Conservation (phyloP, 495 filamentous ascomycete genomes). For the Penicillium cataractarum region DNA sequence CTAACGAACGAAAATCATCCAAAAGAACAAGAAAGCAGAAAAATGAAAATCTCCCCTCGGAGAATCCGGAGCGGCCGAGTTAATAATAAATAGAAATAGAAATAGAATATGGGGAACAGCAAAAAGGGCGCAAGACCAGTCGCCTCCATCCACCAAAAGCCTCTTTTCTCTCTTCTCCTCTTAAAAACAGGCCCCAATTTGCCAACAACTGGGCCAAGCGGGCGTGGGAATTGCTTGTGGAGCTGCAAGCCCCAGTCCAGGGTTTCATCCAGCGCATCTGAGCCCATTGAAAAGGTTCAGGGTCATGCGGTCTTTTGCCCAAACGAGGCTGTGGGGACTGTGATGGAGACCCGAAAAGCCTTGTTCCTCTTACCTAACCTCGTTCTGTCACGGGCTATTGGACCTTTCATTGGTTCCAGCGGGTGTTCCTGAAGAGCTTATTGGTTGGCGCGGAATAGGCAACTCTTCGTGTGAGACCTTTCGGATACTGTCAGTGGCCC, state of each 20-base stretch:
- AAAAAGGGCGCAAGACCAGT: conserved; percentile 8
- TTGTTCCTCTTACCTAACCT: conserved; percentile 6
- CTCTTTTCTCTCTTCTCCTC: not conserved
- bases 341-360: not conserved
- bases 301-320: conserved; percentile 27
- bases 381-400: not conserved
- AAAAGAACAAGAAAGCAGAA: not conserved
- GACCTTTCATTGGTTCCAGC: not conserved
- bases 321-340: conserved; percentile 17
- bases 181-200: not conserved
- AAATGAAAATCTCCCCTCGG: conserved; percentile 2
- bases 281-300: conserved; percentile 6
- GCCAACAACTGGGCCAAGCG: not conserved
- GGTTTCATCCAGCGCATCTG: conserved; percentile 21
- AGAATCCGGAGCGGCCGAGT: conserved; percentile 1
- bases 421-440: not conserved
- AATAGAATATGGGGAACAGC: conserved; percentile 24
- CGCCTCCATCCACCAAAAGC: not conserved
- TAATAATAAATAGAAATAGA: conserved; percentile 22
- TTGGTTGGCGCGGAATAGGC: conserved; percentile 3
- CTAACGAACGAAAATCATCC: conserved; percentile 1
- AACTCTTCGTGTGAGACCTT: conserved; percentile 7
- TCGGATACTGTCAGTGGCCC: not conserved
- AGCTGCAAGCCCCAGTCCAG: conserved; percentile 13
- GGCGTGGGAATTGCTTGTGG: conserved; percentile 13